Conservation (phyloP, 2,329 filamentous ascomycete genomes). For the Sarocladiaceae sp. region DNA sequence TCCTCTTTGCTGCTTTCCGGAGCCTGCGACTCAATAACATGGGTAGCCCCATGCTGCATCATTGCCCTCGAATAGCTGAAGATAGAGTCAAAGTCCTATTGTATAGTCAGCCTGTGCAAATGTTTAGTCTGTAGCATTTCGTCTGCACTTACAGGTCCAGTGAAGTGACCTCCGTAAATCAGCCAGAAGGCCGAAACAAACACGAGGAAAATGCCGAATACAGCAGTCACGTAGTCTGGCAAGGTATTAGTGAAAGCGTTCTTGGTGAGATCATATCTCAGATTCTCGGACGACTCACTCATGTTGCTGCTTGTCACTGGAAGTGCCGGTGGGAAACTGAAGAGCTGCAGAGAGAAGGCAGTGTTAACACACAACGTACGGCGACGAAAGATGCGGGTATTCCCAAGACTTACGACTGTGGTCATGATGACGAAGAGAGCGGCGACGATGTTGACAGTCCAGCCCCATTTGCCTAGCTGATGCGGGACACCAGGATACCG, state of each 20-base stretch:
- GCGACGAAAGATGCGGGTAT: background rate
- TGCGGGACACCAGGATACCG: conserved; percentile 22
- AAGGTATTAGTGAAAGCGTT: too few relatives aligned
- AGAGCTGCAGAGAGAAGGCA: conserved; percentile 8
- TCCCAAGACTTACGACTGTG: conserved; percentile 24
- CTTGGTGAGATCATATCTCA: too few relatives aligned
- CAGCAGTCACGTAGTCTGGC: conserved; percentile 10
- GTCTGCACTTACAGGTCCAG: conserved; percentile 4
- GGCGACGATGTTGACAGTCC: conserved; percentile 25
- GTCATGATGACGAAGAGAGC: conserved; percentile 33
- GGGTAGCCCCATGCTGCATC: background rate
- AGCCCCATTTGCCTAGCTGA: conserved; percentile 24
- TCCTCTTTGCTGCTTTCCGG: conserved; percentile 1
- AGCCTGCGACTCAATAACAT: background rate
- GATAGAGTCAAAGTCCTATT: conserved; percentile 6
- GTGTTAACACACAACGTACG: background rate
- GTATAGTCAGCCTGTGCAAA: too few relatives aligned
- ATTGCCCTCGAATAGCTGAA: background rate
- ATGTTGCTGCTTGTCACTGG: conserved; percentile 9
- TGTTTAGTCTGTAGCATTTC: too few relatives aligned
- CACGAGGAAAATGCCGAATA: conserved; percentile 11
- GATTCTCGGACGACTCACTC: too few relatives aligned
- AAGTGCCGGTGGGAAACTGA: conserved; percentile 9
- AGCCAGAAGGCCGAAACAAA: conserved; percentile 9
- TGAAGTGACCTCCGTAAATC: background rate